phyloP scores from a whole-genome alignment of 1,284 basidiomycete genomes.

The Phellopilus nigrolimitatus region DNA sequence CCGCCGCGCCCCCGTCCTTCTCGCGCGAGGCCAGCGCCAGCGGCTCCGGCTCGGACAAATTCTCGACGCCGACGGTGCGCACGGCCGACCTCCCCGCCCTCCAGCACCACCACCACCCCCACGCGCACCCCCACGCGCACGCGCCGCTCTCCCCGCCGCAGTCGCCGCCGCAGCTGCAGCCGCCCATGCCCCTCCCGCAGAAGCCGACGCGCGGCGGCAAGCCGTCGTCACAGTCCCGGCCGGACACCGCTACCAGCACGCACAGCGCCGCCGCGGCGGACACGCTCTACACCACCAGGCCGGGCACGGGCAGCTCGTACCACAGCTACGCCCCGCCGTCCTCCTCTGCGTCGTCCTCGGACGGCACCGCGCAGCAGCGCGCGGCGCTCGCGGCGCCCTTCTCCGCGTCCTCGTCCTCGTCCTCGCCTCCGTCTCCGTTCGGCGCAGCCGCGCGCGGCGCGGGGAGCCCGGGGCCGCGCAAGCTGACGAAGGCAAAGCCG shows the following conservation, averaged over 20 bases:
- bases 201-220: constrained; percentile 3
- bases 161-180: constrained; percentile 11
- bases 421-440: constrained; percentile 2
- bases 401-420: too few relatives aligned
- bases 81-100: constrained; percentile 2
- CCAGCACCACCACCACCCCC: neutral
- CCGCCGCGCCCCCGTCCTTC: constrained; percentile 1
- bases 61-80: constrained; percentile 2
- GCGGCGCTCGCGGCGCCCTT: too few relatives aligned
- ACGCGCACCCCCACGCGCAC: neutral
- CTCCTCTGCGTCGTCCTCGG: constrained; percentile 17
- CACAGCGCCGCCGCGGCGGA: constrained; percentile 9
- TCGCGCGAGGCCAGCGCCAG: neutral
- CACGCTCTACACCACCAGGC: too few relatives aligned
- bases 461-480: neutral
- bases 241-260: constrained; percentile 2
- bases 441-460: neutral
- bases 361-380: neutral
- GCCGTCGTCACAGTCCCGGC: constrained; percentile 8
- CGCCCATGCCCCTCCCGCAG: neutral
- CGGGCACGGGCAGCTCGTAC: too few relatives aligned
- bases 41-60: too few relatives aligned
- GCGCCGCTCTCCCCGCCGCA: constrained; percentile 14
- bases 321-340: too few relatives aligned
- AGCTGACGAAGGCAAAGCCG: constrained; percentile 9